Base-by-base conservation (phyloP, 768 basidiomycete species). In the Tylopilus plumbeoviolaceoides region DNA sequence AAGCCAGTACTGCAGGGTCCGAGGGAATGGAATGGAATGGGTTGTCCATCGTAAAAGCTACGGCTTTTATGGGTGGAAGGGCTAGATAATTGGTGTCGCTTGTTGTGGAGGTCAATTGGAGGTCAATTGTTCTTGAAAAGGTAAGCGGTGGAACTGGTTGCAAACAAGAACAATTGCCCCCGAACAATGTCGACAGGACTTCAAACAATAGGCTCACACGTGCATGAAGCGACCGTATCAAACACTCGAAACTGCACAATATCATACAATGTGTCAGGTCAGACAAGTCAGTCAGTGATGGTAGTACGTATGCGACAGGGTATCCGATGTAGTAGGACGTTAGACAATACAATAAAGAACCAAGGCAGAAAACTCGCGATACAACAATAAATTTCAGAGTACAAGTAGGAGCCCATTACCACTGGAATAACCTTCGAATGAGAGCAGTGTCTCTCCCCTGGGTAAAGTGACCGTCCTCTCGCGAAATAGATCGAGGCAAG, bases 341-440 rank as follows among this genome's bases (percentile, higher is more conserved):
- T 59, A 64, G 54, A 53, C 56, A 54, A 59, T 54, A 66, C 39
- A 57, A 67, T 56, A 61, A 68, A 59, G 54, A 65, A 62, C 43
- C 62, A 61, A 64, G 53, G 55, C 53, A 45, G 47, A 59, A 42
- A 58, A 49, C 46, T 64, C 59, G 53, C 52, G 48, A 70, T 71
- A 71, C 62, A 71, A 51, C 40, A 47, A 52, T 56, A 55, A 56
- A 55, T 56, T 54, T 61, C 53, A 53, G 49, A 47, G 57, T 59
- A 64, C 60, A 63, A 56, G 44, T 41, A 31, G 53, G 43, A 18
- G 46, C 30, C 47, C 30, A 48, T 69, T 56, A 75, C 70, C 74
- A 71, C 49, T 71, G 80, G 62, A 83, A 78, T 50, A 83, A 56
- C 66, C 71, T 80, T 58, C 80, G 77, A 58, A 83, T 67, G 57